A percentile compares a stretch with the other conserved stretches of the same genome.
phyloP scores from a whole-genome alignment of 139 green algal genomes.

The Dunaliella primolecta region DNA sequence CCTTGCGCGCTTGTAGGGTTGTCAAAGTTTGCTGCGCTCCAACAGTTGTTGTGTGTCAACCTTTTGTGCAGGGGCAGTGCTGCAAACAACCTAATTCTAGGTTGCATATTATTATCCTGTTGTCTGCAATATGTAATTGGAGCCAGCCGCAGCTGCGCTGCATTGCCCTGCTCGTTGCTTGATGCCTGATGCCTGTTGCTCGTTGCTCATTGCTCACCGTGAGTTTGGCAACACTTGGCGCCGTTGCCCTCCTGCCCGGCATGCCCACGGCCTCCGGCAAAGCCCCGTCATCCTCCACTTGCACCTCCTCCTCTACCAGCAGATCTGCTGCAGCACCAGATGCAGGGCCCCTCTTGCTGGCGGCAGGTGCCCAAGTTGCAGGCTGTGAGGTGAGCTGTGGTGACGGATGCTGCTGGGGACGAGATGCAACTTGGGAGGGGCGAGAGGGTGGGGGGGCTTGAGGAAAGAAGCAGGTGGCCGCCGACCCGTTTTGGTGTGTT shows the following conservation, averaged over 20 bases:
- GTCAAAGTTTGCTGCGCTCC: not conserved
- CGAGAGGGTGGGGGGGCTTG: not conserved
- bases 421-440: not conserved
- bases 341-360: not conserved
- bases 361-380: not conserved
- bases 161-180: not conserved
- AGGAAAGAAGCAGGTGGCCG: not conserved
- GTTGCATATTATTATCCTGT: not conserved
- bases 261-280: not conserved
- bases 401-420: not conserved
- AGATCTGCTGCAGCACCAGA: not conserved
- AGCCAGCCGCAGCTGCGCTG: too few species aligned
- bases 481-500: not conserved
- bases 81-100: not conserved
- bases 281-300: not conserved
- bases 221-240: not conserved
- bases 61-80: not conserved
- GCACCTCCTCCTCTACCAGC: not conserved
- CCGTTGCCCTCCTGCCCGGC: not conserved
- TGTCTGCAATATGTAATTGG: not conserved
- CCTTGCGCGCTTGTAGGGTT: not conserved
- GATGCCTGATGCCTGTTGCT: not conserved
- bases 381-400: not conserved
- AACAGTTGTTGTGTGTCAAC: not conserved
- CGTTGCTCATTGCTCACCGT: not conserved